Percentiles rank a stretch among this genome's conserved stretches.
Conservation (phyloP, 73 alveolate genomes). For the Paramecium primaurelia region DNA sequence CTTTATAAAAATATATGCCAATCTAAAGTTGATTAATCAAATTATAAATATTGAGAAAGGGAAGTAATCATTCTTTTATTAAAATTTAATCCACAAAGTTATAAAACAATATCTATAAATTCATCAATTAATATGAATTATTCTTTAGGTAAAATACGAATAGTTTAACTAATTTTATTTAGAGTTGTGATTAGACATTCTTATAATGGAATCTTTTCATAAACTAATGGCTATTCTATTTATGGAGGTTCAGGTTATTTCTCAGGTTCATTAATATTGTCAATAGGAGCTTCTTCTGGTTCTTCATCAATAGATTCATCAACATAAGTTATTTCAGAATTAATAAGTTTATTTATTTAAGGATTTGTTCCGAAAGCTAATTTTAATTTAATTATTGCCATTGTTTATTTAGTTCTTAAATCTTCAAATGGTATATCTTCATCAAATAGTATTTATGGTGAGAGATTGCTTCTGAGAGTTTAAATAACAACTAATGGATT, state of each 20-base stretch:
- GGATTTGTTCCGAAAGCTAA: background rate
- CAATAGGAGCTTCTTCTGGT: slow-evolving; percentile 10
- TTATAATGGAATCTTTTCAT: background rate
- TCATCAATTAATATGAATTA: slow-evolving; percentile 20
- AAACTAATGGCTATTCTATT: background rate
- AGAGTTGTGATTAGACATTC: background rate
- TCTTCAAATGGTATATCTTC: slow-evolving; percentile 34
- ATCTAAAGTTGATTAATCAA: background rate
- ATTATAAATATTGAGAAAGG: background rate
- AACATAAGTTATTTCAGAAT: background rate
- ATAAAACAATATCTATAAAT: background rate
- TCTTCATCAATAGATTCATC: background rate
- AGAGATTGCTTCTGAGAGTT: background rate
- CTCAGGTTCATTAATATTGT: slow-evolving; percentile 27
- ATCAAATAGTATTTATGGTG: background rate
- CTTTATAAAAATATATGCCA: slow-evolving; percentile 13
- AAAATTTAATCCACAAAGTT: background rate
- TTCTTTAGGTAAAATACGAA: slow-evolving; percentile 13
- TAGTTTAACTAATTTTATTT: background rate
- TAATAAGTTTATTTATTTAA: background rate
- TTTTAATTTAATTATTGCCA: slow-evolving; percentile 9
- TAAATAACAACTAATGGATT: background rate
- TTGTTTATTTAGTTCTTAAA: background rate
- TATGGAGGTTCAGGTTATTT: slow-evolving; percentile 28
- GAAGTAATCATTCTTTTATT: background rate